Base-by-base conservation (phyloP, 441 rosid genomes). In the Populus hybrid region DNA sequence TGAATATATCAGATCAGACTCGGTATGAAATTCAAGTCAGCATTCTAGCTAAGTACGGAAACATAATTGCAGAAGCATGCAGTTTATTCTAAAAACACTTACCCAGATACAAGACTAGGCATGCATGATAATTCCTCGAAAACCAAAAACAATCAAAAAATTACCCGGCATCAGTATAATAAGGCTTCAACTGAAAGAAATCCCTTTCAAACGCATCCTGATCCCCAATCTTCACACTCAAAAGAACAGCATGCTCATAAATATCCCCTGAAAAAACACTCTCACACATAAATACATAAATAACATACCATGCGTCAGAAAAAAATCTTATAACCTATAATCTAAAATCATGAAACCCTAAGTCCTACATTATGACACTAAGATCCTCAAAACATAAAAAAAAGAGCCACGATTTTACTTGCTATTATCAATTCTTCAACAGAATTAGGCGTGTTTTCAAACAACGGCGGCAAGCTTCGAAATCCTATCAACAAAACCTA, bases 191-290 rank as follows among this genome's bases (percentile, higher is more conserved):
- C 90, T 95, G 99, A 84, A 87, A 94, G 87, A 94, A 95, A 82
- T 95, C 97, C 78, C 98, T 90, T 89, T 95, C 97, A 87, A 95
- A 95, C 46, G 94, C 97, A 78, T 91, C 97, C 86, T 94, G 97
- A 83, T 95, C 97, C 85, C 94, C 99, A 67, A 83, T 84, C 88
- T 91, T 90, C 16, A 95, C 97, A 68, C 97, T 92, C 6, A 94
- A 85, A 67, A 95, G 93, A 78, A 94, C 97, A 67, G 97, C 98
- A 72, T 89, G 95, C 90, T 94, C 99, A 64, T 89, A 91, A 61
- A 94, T 89, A 75, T 94, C 98, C 90, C 99, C 98, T 95, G 84
- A 9, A 83, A 80, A 32, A 69, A n/a, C 6, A 23, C 6, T 36
- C 2, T 30, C 24, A 63, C 32, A 28, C 38, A 69, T 28, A 42